These are phyloP conservation scores for Debaryomyces sp. DNA, from an alignment of 1,139 yeast genomes.

Conservation along the genomic window DNA sequence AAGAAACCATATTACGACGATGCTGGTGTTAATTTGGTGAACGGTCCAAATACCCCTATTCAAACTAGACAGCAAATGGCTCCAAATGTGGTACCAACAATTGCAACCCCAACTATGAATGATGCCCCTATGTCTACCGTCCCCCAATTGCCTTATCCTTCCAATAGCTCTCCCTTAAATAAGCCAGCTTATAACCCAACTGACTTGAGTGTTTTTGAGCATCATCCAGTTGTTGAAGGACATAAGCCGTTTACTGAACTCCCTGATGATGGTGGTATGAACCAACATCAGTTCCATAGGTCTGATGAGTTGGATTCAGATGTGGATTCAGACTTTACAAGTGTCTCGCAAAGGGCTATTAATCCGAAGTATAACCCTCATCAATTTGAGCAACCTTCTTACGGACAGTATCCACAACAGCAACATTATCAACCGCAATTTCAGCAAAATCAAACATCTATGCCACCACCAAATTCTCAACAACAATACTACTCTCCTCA, in stretches of 20 bases:
- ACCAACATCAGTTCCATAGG: conserved; percentile 14
- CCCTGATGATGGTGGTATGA: conserved; percentile 28
- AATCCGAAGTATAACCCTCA: conserved; percentile 54
- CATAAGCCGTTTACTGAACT: conserved; percentile 52
- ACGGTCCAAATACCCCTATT: conserved; percentile 39
- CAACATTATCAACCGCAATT: conserved; percentile 20
- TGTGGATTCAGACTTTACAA: conserved; percentile 68
- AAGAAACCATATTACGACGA: conserved; percentile 22
- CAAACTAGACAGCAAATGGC: conserved; percentile 35
- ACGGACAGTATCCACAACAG: conserved; percentile 14
- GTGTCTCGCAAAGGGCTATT: conserved; percentile 78
- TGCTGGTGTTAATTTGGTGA: conserved; percentile 25
- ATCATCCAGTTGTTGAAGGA: conserved; percentile 50
- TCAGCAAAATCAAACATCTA: conserved; percentile 19
- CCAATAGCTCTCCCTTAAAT: conserved; percentile 18
- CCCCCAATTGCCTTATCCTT: conserved; percentile 29
- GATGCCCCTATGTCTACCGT: conserved; percentile 23
- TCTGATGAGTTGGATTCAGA: conserved; percentile 32
- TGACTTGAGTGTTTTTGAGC: conserved; percentile 40
- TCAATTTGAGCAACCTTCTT: conserved; percentile 14
- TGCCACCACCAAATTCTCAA: conserved; percentile 9
- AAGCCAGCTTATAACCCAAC: conserved; percentile 23
- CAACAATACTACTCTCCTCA: conserved; percentile 8
- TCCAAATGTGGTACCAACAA: conserved; percentile 32
- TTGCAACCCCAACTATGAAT: conserved; percentile 30